phyloP scores from a whole-genome alignment of 2,329 filamentous ascomycete species.

The Neurospora crassa region DNA sequence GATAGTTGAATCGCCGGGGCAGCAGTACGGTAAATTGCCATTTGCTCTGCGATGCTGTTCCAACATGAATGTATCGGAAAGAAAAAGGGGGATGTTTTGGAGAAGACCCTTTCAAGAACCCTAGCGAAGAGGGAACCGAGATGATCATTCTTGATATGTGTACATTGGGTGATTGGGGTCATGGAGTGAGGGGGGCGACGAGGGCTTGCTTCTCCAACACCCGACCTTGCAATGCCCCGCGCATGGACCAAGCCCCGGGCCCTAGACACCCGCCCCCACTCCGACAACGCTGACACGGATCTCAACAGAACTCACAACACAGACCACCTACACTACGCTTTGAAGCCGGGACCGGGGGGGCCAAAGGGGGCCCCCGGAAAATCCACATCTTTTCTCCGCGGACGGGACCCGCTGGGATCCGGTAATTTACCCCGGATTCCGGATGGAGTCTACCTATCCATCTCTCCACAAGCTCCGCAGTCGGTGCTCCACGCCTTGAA shows the following conservation, averaged over 20 bases:
- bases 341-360: not conserved
- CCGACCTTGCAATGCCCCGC: not conserved
- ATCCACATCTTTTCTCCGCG: not conserved
- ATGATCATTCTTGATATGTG: not conserved
- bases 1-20: not conserved
- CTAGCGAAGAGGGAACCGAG: not conserved
- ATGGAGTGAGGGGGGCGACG: not conserved
- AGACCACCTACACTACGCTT: not conserved
- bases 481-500: not conserved
- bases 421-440: not conserved
- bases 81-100: not conserved
- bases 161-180: not conserved
- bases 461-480: not conserved
- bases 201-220: not conserved
- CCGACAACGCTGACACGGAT: not conserved
- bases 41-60: not conserved
- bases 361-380: not conserved
- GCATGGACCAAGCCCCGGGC: not conserved
- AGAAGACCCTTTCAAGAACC: not conserved
- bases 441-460: not conserved
- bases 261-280: not conserved
- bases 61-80: not conserved
- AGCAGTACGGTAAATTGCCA: not conserved
- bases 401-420: not conserved
- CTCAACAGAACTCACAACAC: not conserved